Conservation (phyloP, 441 rosid species). For the Melianthus villosus region DNA sequence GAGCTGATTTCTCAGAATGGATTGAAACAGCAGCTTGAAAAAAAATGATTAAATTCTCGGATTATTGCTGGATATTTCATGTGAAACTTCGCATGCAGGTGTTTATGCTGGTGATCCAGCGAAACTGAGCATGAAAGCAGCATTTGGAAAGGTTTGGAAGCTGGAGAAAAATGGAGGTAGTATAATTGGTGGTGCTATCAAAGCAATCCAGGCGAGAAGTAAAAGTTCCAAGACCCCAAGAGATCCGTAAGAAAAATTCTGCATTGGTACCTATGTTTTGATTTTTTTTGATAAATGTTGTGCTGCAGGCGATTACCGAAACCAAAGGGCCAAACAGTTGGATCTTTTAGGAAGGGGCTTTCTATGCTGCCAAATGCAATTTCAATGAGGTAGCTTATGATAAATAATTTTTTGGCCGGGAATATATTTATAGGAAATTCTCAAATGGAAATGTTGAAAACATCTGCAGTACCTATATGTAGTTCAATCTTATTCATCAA, state of each 20-base stretch:
- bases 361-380: conserved; percentile 67
- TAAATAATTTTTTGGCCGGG: conserved; percentile 3
- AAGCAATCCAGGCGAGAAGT: conserved; percentile 63
- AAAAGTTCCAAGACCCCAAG: conserved; percentile 41
- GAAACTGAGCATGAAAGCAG: conserved; percentile 80
- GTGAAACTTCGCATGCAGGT: conserved; percentile 39
- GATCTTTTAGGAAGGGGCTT: conserved; percentile 73
- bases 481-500: no score
- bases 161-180: conserved; percentile 79
- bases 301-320: conserved; percentile 54
- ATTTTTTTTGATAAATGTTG: conserved; percentile 6
- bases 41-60: no score
- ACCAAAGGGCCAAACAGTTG: conserved; percentile 84
- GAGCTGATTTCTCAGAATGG: no score
- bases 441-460: background rate
- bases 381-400: conserved; percentile 36
- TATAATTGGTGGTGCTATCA: conserved; percentile 70
- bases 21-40: no score
- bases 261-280: conserved; percentile 6
- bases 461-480: conserved; percentile 1
- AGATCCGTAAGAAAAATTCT: conserved; percentile 40
- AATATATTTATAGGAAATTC: background rate
- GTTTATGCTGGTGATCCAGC: conserved; percentile 95
- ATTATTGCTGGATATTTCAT: no score
- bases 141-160: conserved; percentile 92